A percentile compares a stretch with the other conserved stretches of the same genome.
Conservation (phyloP, 306 rosid species). For the Mimosa bimucronata region DNA sequence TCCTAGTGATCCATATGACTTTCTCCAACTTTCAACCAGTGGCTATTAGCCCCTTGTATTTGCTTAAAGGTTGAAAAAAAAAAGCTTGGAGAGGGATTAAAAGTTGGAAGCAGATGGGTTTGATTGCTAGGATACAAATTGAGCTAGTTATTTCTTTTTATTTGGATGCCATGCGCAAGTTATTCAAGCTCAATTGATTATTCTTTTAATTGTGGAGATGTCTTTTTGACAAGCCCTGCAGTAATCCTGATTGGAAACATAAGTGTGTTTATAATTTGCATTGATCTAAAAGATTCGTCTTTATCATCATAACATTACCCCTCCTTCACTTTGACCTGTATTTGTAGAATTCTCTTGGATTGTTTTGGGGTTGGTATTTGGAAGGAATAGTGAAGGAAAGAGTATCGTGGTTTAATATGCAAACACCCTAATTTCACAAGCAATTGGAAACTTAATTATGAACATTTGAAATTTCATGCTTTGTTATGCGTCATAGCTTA, state of each 20-base stretch:
- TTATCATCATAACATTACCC: background rate
- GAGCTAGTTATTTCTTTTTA: too few species aligned
- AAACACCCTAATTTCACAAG: background rate
- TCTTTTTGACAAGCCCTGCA: slow-evolving; percentile 79
- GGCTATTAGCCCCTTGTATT: too few species aligned
- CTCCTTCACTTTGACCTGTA: background rate
- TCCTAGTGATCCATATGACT: too few species aligned
- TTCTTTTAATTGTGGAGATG: slow-evolving; percentile 15
- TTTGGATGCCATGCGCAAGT: too few species aligned
- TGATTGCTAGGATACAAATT: too few species aligned
- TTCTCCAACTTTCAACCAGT: too few species aligned
- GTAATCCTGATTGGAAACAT: slow-evolving; percentile 95
- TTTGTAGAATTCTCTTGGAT: background rate
- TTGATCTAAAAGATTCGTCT: background rate
- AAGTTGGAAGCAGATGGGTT: too few species aligned
- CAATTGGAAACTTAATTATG: background rate
- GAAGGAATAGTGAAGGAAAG: background rate
- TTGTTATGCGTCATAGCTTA: background rate
- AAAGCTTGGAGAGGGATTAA: too few species aligned
- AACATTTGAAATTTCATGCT: background rate
- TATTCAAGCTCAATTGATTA: too few species aligned
- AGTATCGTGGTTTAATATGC: background rate
- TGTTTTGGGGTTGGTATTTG: background rate
- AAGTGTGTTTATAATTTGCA: background rate
- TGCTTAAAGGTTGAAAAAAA: too few species aligned